Conservation (phyloP, 805 yeast species). For the Kodamaea jinghongensis region DNA sequence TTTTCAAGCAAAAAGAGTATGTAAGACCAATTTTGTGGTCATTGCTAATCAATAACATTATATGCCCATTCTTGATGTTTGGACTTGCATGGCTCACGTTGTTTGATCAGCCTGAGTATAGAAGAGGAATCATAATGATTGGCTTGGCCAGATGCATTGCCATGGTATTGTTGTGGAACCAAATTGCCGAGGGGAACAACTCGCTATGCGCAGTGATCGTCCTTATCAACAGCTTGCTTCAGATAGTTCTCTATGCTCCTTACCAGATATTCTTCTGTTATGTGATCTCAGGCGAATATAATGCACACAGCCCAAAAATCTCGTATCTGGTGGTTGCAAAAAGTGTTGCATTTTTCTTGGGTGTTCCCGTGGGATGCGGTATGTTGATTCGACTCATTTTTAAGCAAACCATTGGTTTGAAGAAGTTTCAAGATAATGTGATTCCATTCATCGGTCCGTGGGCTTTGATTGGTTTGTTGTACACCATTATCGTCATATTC, state of each 20-base stretch:
- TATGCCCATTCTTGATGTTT: slow-evolving; percentile 56
- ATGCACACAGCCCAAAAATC: slow-evolving; percentile 14
- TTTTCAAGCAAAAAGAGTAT: slow-evolving; percentile 14
- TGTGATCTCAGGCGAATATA: slow-evolving; percentile 34
- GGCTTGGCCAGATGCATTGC: slow-evolving; percentile 63
- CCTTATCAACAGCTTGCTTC: slow-evolving; percentile 48
- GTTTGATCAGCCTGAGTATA: slow-evolving; percentile 46
- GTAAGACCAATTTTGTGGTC: slow-evolving; percentile 35
- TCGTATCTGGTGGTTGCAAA: slow-evolving; percentile 43
- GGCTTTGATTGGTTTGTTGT: slow-evolving; percentile 51
- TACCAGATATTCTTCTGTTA: slow-evolving; percentile 47
- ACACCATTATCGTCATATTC: slow-evolving; percentile 51
- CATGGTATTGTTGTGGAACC: slow-evolving; percentile 60
- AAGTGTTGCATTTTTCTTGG: slow-evolving; percentile 52
- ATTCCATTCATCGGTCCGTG: slow-evolving; percentile 46
- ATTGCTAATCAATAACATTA: slow-evolving; percentile 50
- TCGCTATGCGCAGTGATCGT: slow-evolving; percentile 53
- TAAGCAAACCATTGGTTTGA: slow-evolving; percentile 25
- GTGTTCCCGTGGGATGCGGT: slow-evolving; percentile 51
- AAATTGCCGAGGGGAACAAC: slow-evolving; percentile 51
- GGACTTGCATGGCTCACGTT: slow-evolving; percentile 53
- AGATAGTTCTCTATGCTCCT: slow-evolving; percentile 53
- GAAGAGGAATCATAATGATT: slow-evolving; percentile 56
- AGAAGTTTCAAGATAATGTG: slow-evolving; percentile 31
- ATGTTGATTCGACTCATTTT: slow-evolving; percentile 36